A percentile compares a stretch with the other conserved stretches of the same genome.
phyloP scores from a whole-genome alignment of 805 yeast genomes.

The Myxozyma neotropica region DNA sequence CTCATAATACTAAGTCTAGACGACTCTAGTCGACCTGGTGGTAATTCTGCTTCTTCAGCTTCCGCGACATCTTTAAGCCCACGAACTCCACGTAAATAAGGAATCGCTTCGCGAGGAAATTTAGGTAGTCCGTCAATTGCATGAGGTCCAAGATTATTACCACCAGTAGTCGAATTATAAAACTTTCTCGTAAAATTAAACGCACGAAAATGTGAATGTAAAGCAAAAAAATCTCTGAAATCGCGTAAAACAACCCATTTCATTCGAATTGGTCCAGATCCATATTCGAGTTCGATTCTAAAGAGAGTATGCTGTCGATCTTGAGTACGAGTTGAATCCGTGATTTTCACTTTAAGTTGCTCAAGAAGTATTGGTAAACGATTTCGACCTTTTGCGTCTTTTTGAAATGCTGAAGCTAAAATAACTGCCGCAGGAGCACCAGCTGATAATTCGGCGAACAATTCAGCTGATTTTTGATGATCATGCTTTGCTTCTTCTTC shows the following conservation, averaged over 20 bases:
- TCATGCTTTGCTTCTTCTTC: conserved; percentile 34
- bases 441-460: conserved; percentile 57
- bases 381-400: conserved; percentile 59
- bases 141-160: conserved; percentile 34
- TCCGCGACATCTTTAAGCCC: conserved; percentile 20
- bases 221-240: conserved; percentile 66
- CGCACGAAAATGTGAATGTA: conserved; percentile 70
- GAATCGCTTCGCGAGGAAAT: conserved; percentile 46
- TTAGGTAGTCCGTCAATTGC: conserved; percentile 44
- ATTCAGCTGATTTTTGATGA: conserved; percentile 39
- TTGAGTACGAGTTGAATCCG: conserved; percentile 37
- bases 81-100: conserved; percentile 34
- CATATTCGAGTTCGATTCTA: conserved; percentile 82
- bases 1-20: conserved; percentile 8
- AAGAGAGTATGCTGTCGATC: conserved; percentile 54
- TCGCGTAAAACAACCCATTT: conserved; percentile 79
- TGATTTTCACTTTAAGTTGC: conserved; percentile 66
- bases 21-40: background rate
- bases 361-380: conserved; percentile 83
- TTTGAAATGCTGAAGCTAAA: conserved; percentile 70
- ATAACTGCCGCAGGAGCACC: conserved; percentile 77
- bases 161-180: conserved; percentile 19
- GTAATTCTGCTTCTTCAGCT: conserved; percentile 12
- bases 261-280: conserved; percentile 75
- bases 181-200: conserved; percentile 44